Conservation (phyloP, 352 stramenopile species). For the Phytophthora cajani region DNA sequence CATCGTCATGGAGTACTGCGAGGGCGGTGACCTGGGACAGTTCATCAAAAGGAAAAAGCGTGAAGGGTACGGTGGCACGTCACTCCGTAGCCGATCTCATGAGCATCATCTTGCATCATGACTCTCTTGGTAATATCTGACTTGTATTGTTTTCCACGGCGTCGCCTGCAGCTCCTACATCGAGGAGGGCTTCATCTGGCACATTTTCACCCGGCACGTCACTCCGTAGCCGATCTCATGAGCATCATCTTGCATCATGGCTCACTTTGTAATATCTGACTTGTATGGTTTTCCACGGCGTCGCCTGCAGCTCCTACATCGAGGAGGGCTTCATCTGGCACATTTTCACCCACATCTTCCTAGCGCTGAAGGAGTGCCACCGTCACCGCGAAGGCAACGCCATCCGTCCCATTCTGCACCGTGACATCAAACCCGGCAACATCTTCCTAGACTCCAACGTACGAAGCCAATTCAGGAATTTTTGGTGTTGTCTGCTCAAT, state of each 20-base stretch:
- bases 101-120: constrained; percentile 17
- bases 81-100: constrained; percentile 9
- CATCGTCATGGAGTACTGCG: constrained; percentile 96
- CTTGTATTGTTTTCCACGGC: neutral
- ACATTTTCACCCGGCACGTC: constrained; percentile 79
- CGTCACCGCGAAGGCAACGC: constrained; percentile 84
- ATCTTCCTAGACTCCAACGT: constrained; percentile 93
- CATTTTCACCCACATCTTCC: constrained; percentile 92
- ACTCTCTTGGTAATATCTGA: neutral
- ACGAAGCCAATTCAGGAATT: constrained; percentile 23
- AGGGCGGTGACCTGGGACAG: constrained; percentile 89
- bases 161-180: constrained; percentile 78
- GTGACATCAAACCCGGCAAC: constrained; percentile 94
- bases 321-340: constrained; percentile 95
- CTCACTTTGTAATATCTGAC: neutral
- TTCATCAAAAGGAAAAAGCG: constrained; percentile 92
- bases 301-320: constrained; percentile 79
- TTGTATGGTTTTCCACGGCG: neutral
- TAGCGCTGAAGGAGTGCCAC: constrained; percentile 92
- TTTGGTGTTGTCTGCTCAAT: neutral
- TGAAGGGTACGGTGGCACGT: constrained; percentile 62
- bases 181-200: constrained; percentile 94
- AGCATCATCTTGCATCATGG: constrained; percentile 16
- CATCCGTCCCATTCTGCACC: constrained; percentile 88
- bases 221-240: constrained; percentile 10